These are phyloP conservation scores for Naegleria lovaniensis DNA, from an alignment of 208 protist species.

Conservation along the genomic window DNA sequence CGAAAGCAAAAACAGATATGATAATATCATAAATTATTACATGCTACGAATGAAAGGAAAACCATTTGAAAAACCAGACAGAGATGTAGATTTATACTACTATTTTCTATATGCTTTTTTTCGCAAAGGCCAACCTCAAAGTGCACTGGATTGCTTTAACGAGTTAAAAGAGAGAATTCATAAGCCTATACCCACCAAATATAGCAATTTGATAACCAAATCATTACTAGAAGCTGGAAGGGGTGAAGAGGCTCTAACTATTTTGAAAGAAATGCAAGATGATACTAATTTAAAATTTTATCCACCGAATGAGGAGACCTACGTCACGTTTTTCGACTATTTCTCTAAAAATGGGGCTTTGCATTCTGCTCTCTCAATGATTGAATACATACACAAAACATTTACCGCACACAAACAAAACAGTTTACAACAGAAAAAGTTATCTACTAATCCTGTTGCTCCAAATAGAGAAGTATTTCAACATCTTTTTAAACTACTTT, in stretches of 20 bases:
- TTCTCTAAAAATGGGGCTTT: not conserved
- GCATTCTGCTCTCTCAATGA: not conserved
- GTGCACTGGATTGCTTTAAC: not conserved
- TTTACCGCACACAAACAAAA: not conserved
- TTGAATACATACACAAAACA: not conserved
- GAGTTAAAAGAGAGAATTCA: not conserved
- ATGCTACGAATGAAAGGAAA: not conserved
- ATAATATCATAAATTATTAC: conserved; percentile 6
- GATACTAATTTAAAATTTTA: not conserved
- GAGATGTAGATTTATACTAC: not conserved
- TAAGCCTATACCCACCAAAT: not conserved
- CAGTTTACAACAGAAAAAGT: not conserved
- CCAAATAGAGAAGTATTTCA: not conserved
- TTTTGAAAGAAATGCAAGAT: not conserved
- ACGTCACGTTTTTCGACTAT: not conserved
- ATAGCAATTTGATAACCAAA: not conserved
- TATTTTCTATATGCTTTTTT: not conserved
- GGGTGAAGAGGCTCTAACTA: not conserved
- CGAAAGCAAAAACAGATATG: not conserved
- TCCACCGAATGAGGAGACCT: not conserved
- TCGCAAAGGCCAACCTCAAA: not conserved
- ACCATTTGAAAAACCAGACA: not conserved
- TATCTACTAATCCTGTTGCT: not conserved
- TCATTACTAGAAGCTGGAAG: not conserved
- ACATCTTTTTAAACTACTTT: not conserved